phyloP scores from a whole-genome alignment of 139 green algal species.

The Chlorella sp. region DNA sequence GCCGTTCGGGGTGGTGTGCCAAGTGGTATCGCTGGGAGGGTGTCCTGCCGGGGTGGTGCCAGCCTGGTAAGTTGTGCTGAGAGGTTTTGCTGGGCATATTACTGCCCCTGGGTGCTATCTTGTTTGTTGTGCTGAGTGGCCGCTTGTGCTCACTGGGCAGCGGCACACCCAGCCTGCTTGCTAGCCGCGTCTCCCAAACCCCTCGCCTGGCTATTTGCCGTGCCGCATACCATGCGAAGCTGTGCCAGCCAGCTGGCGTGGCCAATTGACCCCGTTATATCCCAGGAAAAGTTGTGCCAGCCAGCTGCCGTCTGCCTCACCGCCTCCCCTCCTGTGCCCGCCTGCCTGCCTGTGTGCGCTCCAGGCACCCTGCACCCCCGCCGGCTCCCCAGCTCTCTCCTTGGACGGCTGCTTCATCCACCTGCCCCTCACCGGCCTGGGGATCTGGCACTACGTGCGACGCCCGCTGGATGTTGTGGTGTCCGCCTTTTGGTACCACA shows the following conservation, averaged over 20 bases:
- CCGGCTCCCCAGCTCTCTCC: background rate
- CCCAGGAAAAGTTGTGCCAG: background rate
- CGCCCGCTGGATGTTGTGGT: conserved; percentile 22
- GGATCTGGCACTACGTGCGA: conserved; percentile 29
- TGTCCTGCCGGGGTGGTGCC: no score
- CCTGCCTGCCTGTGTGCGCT: background rate
- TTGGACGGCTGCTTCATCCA: conserved; percentile 25
- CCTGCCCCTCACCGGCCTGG: background rate
- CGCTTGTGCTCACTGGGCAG: no score
- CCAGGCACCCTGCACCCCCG: conserved; percentile 1
- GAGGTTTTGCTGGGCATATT: no score
- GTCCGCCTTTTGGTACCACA: conserved; percentile 28
- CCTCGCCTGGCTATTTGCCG: background rate
- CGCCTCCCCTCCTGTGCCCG: background rate
- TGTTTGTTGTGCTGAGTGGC: no score
- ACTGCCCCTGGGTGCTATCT: no score
- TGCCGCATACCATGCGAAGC: background rate
- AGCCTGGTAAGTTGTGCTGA: no score
- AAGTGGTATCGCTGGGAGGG: no score
- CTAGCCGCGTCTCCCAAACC: background rate
- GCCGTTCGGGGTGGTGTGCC: no score
- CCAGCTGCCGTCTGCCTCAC: background rate
- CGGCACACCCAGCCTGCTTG: background rate
- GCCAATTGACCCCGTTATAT: background rate
- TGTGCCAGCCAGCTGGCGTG: background rate